These are phyloP conservation scores for Arthrobotrys sinensis DNA, from an alignment of 2,329 filamentous ascomycete genomes.

Conservation along the genomic window DNA sequence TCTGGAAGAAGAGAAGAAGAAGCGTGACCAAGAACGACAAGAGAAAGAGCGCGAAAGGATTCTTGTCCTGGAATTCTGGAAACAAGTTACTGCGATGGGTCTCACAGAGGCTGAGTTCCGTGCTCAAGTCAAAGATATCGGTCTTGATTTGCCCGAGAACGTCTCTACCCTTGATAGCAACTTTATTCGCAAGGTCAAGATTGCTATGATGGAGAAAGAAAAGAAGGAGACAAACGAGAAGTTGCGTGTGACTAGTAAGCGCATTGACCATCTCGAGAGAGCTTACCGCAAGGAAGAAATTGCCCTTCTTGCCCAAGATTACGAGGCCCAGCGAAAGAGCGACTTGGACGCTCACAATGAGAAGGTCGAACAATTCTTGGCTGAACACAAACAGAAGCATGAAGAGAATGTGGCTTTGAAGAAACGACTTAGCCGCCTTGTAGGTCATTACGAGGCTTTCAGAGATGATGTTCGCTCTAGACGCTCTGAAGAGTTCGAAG, in stretches of 20 bases:
- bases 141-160: conserved; percentile 80
- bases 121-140: conserved; percentile 48
- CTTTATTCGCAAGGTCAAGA: conserved; percentile 92
- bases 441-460: conserved; percentile 88
- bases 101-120: conserved; percentile 57
- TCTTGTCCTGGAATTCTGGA: conserved; percentile 92
- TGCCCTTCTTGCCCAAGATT: conserved; percentile 91
- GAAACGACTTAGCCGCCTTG: conserved; percentile 87
- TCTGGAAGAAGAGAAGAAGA: conserved; percentile 90
- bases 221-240: conserved; percentile 96
- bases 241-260: conserved; percentile 91
- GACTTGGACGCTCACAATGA: conserved; percentile 86
- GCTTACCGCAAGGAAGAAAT: conserved; percentile 95
- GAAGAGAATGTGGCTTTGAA: conserved; percentile 93
- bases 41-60: conserved; percentile 91
- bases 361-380: conserved; percentile 82
- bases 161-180: conserved; percentile 90
- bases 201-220: conserved; percentile 95
- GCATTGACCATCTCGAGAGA: conserved; percentile 96
- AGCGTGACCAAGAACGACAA: conserved; percentile 87
- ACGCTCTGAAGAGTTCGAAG: conserved; percentile 95
- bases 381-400: conserved; percentile 88
- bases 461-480: conserved; percentile 85
- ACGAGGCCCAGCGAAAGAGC: conserved; percentile 82
- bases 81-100: conserved; percentile 78